Conservation (phyloP, 2,329 filamentous ascomycete species). For the Botryosphaeria agaves region DNA sequence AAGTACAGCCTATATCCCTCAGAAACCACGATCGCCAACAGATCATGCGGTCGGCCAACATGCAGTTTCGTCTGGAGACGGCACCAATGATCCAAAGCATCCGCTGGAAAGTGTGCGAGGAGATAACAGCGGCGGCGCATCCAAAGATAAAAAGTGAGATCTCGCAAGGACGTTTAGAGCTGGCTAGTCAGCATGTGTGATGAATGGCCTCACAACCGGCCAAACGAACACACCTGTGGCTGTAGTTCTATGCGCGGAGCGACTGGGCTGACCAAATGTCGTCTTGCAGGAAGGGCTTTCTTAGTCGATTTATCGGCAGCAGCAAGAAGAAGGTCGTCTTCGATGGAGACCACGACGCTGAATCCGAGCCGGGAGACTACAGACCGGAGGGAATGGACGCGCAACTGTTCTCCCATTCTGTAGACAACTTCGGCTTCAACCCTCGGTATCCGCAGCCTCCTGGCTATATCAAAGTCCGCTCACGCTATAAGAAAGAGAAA, state of each 20-base stretch:
- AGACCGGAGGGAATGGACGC: slow-evolving; percentile 69
- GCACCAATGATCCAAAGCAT: slow-evolving; percentile 12
- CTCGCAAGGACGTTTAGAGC: too few species aligned
- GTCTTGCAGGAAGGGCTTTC: slow-evolving; percentile 59
- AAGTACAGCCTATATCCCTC: slow-evolving; percentile 39
- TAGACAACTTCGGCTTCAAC: slow-evolving; percentile 57
- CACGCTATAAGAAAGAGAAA: slow-evolving; percentile 61
- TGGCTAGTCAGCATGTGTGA: too few species aligned
- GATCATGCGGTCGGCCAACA: slow-evolving; percentile 13
- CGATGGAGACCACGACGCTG: slow-evolving; percentile 37
- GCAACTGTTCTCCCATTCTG: slow-evolving; percentile 60
- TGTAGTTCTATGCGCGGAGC: background rate
- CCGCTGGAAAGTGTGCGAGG: slow-evolving; percentile 12
- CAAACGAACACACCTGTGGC: too few species aligned
- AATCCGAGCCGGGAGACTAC: slow-evolving; percentile 51
- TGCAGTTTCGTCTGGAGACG: slow-evolving; percentile 35
- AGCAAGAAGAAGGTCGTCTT: slow-evolving; percentile 54
- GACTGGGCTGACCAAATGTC: background rate
- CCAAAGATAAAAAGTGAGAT: slow-evolving; percentile 20
- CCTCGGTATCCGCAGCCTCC: slow-evolving; percentile 79
- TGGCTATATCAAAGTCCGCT: slow-evolving; percentile 72
- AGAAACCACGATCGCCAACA: slow-evolving; percentile 32
- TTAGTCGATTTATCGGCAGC: slow-evolving; percentile 66
- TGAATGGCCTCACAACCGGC: too few species aligned
- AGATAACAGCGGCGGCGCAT: slow-evolving; percentile 8